phyloP scores from a whole-genome alignment of 75 land plant genomes.

The Gnetum montanum region DNA sequence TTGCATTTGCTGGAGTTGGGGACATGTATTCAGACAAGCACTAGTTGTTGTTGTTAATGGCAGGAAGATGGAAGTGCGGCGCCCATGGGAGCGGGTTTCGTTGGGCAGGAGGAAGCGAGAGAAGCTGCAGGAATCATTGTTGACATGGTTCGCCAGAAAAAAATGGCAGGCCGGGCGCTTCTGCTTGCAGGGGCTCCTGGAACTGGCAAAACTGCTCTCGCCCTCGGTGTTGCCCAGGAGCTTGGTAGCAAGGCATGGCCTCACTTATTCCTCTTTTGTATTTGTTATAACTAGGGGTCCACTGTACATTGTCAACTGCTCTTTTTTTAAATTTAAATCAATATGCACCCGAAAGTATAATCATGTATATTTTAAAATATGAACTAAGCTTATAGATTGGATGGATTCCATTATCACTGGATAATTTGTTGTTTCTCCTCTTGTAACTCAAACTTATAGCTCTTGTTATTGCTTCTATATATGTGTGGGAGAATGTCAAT shows the following conservation, averaged over 20 bases:
- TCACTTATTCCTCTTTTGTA: background rate
- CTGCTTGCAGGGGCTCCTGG: conserved; percentile 93
- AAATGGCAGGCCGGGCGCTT: conserved; percentile 96
- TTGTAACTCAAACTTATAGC: no score
- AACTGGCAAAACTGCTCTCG: conserved; percentile 94
- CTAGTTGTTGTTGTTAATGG: background rate
- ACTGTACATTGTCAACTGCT: background rate
- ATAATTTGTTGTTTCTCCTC: no score
- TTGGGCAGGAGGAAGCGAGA: conserved; percentile 79
- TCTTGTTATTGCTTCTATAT: no score
- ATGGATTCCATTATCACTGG: background rate
- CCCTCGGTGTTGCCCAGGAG: conserved; percentile 90
- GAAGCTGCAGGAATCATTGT: conserved; percentile 94
- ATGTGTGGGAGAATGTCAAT: no score
- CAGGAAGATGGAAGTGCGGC: conserved; percentile 72
- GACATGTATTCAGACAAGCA: no score
- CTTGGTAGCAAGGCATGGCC: conserved; percentile 95
- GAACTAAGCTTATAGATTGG: no score
- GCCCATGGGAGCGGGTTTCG: conserved; percentile 87
- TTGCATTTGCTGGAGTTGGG: background rate
- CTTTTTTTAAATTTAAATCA: no score
- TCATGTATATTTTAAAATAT: conserved; percentile 1
- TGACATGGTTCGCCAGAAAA: conserved; percentile 94
- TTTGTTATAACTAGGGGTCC: background rate
- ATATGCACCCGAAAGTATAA: background rate